phyloP scores from a whole-genome alignment of 345 rosid genomes.

The Heritiera littoralis region DNA sequence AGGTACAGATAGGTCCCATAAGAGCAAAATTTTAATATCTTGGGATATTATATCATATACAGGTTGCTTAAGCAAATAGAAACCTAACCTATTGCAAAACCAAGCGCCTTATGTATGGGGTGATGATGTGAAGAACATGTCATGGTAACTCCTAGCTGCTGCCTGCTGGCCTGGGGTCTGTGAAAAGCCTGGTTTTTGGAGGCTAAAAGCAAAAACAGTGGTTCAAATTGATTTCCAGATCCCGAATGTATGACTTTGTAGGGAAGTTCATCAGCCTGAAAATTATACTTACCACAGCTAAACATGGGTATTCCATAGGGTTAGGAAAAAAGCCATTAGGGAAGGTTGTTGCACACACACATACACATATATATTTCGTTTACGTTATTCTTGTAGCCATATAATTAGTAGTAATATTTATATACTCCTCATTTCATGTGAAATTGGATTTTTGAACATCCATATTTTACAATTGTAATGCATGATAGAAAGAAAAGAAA shows the following conservation, averaged over 20 bases:
- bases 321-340: not conserved
- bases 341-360: not conserved
- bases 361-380: no score
- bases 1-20: not conserved
- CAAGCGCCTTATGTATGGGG: not conserved
- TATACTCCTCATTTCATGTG: not conserved
- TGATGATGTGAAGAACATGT: not conserved
- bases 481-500: not conserved
- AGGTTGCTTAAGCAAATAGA: not conserved
- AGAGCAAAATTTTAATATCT: not conserved
- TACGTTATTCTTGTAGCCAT: not conserved
- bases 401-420: no score
- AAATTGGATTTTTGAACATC: no score
- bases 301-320: not conserved
- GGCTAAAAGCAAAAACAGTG: not conserved
- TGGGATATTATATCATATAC: not conserved
- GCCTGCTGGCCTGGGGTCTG: not conserved
- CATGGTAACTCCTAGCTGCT: not conserved
- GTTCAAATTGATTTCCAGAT: not conserved
- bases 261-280: not conserved
- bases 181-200: not conserved
- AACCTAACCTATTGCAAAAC: not conserved
- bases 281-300: not conserved
- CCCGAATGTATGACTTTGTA: not conserved
- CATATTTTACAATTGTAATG: not conserved